Evolutionary conservation across 148 eudicot species (phyloP), one percentile per base, ranked within the genome.

Genomic region (Fagopyrum homotropicum): DNA sequence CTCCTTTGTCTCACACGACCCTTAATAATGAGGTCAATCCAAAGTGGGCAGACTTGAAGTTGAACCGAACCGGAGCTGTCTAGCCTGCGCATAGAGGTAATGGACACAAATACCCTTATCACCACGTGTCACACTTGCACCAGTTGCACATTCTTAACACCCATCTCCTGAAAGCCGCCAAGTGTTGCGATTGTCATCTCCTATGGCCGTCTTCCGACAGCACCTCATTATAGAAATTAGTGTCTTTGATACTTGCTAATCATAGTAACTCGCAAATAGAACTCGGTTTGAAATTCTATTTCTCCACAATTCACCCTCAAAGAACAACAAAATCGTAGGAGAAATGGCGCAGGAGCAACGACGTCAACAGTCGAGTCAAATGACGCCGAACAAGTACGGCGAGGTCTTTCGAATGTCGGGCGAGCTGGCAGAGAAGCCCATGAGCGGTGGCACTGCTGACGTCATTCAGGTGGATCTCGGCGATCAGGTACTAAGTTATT

Each of bases 391-490:
- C 12, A 75, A 79, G 8, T 79, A 79, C 16, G 82, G 82, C 6
- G 82, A 80, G 35, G 72, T 80, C 52, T 80, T 80, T 54, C 9
- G 22, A 4, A 76, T 80, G n/a, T 57, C 76, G 10, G 79, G 76
- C 29, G 73, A 80, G 73, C 68, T 76, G 2, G 79, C 82, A 4
- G 26, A 72, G 29, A 52, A 76, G 66, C 76, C 76, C 66, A 78
- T 75, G 12, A 43, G 55, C 4, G 75, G 61, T 63, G 79, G 79
- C 72, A 72, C 82, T 4, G 82, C 76, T 4, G 76, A 77, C 0
- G 14, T 76, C 22, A 80, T 80, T 79, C 64, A 76, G 29, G 68
- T 60, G 4, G 68, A 60, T 35, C 68, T 35, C 14, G 68, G 43
- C 9, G 43, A 60, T 54, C 59, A 54, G 59, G 59, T n/a, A 54